A percentile compares a stretch with the other conserved stretches of the same genome.
Evolutionary conservation across 257 asterid species (phyloP).

Genomic region (Jasminum sambac): DNA sequence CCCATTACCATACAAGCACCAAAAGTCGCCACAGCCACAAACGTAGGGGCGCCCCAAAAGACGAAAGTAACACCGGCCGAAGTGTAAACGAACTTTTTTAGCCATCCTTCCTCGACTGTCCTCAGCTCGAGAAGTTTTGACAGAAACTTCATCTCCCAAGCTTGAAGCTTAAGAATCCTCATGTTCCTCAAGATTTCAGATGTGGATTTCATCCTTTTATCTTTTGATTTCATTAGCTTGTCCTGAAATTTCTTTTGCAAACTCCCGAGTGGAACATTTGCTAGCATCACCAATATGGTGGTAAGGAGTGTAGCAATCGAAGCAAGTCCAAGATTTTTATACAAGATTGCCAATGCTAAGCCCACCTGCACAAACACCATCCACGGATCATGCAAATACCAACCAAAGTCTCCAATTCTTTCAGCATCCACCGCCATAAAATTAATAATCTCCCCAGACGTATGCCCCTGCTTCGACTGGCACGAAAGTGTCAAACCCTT

Average conservation of each 20-base stretch:
- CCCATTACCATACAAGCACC: constrained; percentile 75
- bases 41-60: constrained; percentile 81
- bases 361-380: constrained; percentile 59
- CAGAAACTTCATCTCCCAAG: constrained; percentile 88
- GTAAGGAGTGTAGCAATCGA: constrained; percentile 61
- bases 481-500: constrained; percentile 73
- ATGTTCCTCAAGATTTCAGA: constrained; percentile 90
- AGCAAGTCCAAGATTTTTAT: constrained; percentile 77
- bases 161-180: constrained; percentile 92
- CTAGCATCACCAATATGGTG: constrained; percentile 67
- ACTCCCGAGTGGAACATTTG: constrained; percentile 65
- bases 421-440: constrained; percentile 88
- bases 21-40: constrained; percentile 70
- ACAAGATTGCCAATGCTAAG: constrained; percentile 62
- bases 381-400: constrained; percentile 95
- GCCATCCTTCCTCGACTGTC: constrained; percentile 67
- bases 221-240: constrained; percentile 72
- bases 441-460: constrained; percentile 83
- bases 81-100: constrained; percentile 58
- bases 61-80: constrained; percentile 50
- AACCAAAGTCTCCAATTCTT: constrained; percentile 73
- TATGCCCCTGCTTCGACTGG: constrained; percentile 71
- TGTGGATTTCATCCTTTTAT: constrained; percentile 81
- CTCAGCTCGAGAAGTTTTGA: constrained; percentile 60
- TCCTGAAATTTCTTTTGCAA: constrained; percentile 72